Evolutionary conservation across 108 stramenopile species (phyloP), one percentile per base, ranked within the genome.

Genomic region (Poteriospumella lacustris): DNA sequence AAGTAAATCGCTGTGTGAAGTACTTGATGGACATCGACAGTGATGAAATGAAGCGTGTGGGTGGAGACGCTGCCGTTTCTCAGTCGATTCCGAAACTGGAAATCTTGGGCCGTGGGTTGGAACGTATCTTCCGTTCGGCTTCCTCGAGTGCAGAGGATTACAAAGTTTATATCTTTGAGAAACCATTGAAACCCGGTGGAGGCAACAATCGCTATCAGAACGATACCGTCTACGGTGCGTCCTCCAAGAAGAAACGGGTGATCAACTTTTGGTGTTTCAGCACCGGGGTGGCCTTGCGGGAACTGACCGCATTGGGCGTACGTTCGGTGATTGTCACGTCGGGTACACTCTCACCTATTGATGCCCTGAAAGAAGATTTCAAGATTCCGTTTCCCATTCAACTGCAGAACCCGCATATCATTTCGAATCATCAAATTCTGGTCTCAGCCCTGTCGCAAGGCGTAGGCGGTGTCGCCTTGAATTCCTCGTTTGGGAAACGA

Each of bases 211-310:
- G n/a, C n/a, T n/a, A 31, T 33, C 31, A 19, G 36, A 64, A 64
- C 31, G 36, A 33, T 64, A 31, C 3, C 60, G 36, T 5, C 36
- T 34, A 33, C 5, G 24, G 28, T 3, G 24, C n/a, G n/a, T n/a
- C n/a, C n/a, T n/a, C n/a, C n/a, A n/a, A 5, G 41, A 73, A 73
- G 36, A 73, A 73, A 42, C 92, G 89, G 29, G 79, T 84, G 44
- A 79, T 99, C 19, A 89, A 89, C 38, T 99, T 92, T 78, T 98
- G 97, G 96, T 98, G 97, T 83, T 96, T 99, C 82, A 92, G 94
- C 28, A 94, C 98, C 0, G 89, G 92, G 1, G 83, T 97, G 9
- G 96, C 96, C 0, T 90, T 99, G 90, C 78, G 91, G 68, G 94
- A 96, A 76, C 80, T 99, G 26, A 79, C 85, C 5, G 86, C 78